Conservation (phyloP, 1,139 yeast genomes). For the Candida pseudoviswanathii region DNA sequence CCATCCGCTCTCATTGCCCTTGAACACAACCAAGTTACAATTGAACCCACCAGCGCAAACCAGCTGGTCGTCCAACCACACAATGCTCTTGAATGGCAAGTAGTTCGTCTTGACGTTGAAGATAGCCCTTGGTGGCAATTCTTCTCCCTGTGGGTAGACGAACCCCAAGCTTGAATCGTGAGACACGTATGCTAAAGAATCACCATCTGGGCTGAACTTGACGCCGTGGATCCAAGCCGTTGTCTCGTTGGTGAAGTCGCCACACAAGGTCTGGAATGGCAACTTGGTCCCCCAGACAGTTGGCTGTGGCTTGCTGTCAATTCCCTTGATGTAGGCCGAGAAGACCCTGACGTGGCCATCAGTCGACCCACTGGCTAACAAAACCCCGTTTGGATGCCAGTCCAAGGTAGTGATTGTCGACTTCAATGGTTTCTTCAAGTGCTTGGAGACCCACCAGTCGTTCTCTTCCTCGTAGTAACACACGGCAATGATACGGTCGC, state of each 20-base stretch:
- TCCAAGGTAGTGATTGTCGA: slow-evolving; percentile 82
- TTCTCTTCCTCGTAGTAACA: slow-evolving; percentile 95
- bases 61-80: slow-evolving; percentile 66
- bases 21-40: slow-evolving; percentile 85
- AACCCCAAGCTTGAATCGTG: slow-evolving; percentile 79
- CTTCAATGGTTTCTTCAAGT: slow-evolving; percentile 88
- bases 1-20: slow-evolving; percentile 75
- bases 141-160: slow-evolving; percentile 77
- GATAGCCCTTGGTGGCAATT: slow-evolving; percentile 48
- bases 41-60: slow-evolving; percentile 91
- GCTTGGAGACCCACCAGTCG: slow-evolving; percentile 99
- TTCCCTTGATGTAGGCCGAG: slow-evolving; percentile 88
- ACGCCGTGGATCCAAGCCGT: slow-evolving; percentile 96
- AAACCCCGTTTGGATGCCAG: slow-evolving; percentile 95
- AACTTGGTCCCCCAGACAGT: slow-evolving; percentile 92
- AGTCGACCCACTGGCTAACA: slow-evolving; percentile 89
- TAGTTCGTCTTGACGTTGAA: slow-evolving; percentile 64
- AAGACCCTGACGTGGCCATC: slow-evolving; percentile 95
- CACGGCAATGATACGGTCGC: slow-evolving; percentile 91
- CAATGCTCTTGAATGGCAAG: slow-evolving; percentile 78
- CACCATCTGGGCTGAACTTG: slow-evolving; percentile 78
- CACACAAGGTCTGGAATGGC: slow-evolving; percentile 93
- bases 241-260: slow-evolving; percentile 74
- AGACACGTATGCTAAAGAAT: slow-evolving; percentile 74
- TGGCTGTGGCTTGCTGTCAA: slow-evolving; percentile 81